Conservation (phyloP, 768 basidiomycete species). For the Phylloporus arenicola region DNA sequence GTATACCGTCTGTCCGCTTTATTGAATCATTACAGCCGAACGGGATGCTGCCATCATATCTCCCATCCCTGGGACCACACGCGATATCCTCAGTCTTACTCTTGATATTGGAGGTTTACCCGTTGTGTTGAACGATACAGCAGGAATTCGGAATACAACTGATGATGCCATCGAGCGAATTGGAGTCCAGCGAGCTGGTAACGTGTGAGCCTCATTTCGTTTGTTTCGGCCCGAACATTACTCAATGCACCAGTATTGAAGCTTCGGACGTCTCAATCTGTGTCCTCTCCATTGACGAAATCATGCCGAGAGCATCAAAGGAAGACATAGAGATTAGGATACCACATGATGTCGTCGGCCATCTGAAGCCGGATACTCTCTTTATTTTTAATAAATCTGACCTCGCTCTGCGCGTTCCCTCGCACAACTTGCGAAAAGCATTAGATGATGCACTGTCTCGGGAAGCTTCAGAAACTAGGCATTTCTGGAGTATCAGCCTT, state of each 20-base stretch:
- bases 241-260: slow-evolving; percentile 45
- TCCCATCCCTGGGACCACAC: slow-evolving; percentile 80
- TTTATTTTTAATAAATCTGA: slow-evolving; percentile 82
- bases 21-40: slow-evolving; percentile 46
- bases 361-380: slow-evolving; percentile 54
- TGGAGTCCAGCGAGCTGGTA: slow-evolving; percentile 69
- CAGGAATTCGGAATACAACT: slow-evolving; percentile 66
- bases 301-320: slow-evolving; percentile 11
- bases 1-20: neutral
- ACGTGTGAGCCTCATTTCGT: slow-evolving; percentile 45
- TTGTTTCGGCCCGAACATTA: neutral
- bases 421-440: slow-evolving; percentile 14
- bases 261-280: slow-evolving; percentile 72
- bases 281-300: slow-evolving; percentile 65
- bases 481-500: slow-evolving; percentile 61
- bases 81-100: slow-evolving; percentile 80
- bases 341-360: slow-evolving; percentile 43
- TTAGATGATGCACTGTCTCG: slow-evolving; percentile 11
- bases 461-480: neutral
- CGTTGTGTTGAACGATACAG: slow-evolving; percentile 78
- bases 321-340: slow-evolving; percentile 23
- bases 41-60: slow-evolving; percentile 90
- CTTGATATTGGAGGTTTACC: slow-evolving; percentile 87
- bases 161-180: slow-evolving; percentile 71
- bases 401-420: slow-evolving; percentile 28